A percentile compares a stretch with the other conserved stretches of the same genome.
phyloP scores from a whole-genome alignment of 805 yeast genomes.

The Myxozyma melibiosi region DNA sequence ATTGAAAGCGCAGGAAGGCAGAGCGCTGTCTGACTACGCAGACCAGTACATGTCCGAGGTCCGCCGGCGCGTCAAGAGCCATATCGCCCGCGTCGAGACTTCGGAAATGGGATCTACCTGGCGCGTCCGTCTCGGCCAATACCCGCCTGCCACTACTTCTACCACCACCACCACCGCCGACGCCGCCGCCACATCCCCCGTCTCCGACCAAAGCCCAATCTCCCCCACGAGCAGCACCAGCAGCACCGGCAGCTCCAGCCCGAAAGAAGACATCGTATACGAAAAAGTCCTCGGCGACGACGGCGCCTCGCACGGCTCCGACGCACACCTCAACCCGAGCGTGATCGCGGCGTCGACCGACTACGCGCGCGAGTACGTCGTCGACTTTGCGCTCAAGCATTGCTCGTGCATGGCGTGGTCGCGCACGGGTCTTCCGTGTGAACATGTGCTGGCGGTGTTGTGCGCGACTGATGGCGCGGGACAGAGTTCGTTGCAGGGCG shows the following conservation, averaged over 20 bases:
- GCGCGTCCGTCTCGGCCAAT: slow-evolving; percentile 1
- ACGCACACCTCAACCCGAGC: not conserved
- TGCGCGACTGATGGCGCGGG: not conserved
- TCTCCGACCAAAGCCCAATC: not conserved
- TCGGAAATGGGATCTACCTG: slow-evolving; percentile 7
- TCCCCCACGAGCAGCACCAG: too few species aligned
- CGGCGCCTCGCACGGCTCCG: not conserved
- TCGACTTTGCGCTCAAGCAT: slow-evolving; percentile 13
- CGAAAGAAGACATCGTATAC: not conserved
- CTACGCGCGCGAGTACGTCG: slow-evolving; percentile 13
- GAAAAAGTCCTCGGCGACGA: not conserved
- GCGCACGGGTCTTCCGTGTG: slow-evolving; percentile 21
- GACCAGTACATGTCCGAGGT: not conserved
- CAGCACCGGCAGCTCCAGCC: too few species aligned
- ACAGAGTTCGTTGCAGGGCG: not conserved
- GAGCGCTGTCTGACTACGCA: slow-evolving; percentile 6
- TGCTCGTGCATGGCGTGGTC: slow-evolving; percentile 26
- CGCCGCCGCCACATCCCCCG: not conserved
- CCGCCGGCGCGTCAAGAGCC: not conserved
- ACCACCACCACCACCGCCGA: not conserved
- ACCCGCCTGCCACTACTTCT: not conserved
- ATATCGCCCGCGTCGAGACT: not conserved
- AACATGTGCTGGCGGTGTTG: slow-evolving; percentile 22
- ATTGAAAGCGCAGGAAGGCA: not conserved
- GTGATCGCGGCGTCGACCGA: slow-evolving; percentile 2